Evolutionary conservation across 2,329 filamentous ascomycete genomes (phyloP).

Genomic region (Xylariaceae sp.): DNA sequence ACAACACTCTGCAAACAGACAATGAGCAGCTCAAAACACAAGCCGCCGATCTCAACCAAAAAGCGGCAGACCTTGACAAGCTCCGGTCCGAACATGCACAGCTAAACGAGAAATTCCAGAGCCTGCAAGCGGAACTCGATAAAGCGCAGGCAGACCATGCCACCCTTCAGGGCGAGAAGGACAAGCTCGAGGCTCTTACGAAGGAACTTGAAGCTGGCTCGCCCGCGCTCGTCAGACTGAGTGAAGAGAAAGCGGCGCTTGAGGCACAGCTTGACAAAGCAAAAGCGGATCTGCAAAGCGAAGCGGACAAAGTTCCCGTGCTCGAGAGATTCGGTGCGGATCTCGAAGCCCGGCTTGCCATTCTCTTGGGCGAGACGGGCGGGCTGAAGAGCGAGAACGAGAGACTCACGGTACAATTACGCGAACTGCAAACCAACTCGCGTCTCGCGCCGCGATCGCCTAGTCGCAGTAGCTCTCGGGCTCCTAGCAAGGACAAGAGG

Average conservation of each 20-base stretch:
- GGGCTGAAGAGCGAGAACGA: constrained; percentile 22
- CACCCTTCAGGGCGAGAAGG: constrained; percentile 21
- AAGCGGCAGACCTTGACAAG: constrained; percentile 23
- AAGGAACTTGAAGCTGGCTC: constrained; percentile 24
- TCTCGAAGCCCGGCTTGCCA: constrained; percentile 12
- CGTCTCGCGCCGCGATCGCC: constrained; percentile 17
- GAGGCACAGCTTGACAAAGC: constrained; percentile 16
- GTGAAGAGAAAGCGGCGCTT: constrained; percentile 24
- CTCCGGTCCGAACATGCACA: constrained; percentile 24
- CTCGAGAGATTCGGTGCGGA: constrained; percentile 16
- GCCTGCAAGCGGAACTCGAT: constrained; percentile 25
- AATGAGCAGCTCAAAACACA: constrained; percentile 23
- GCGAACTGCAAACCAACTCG: constrained; percentile 17
- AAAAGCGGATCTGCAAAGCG: constrained; percentile 17
- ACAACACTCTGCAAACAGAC: constrained; percentile 22
- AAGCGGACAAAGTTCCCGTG: constrained; percentile 19
- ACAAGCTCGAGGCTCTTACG: constrained; percentile 19
- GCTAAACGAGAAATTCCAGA: constrained; percentile 23
- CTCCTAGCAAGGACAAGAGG: constrained; percentile 17
- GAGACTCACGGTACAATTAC: constrained; percentile 17
- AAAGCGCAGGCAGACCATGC: constrained; percentile 21
- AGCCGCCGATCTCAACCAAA: constrained; percentile 21
- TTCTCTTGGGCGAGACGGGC: constrained; percentile 16
- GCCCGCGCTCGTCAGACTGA: constrained; percentile 18
- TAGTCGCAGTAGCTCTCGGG: constrained; percentile 26